Percentiles rank a stretch among this genome's conserved stretches.
Evolutionary conservation across 176 grass and related monocot genomes (phyloP).

Genomic region (Rhynchospora pubera): DNA sequence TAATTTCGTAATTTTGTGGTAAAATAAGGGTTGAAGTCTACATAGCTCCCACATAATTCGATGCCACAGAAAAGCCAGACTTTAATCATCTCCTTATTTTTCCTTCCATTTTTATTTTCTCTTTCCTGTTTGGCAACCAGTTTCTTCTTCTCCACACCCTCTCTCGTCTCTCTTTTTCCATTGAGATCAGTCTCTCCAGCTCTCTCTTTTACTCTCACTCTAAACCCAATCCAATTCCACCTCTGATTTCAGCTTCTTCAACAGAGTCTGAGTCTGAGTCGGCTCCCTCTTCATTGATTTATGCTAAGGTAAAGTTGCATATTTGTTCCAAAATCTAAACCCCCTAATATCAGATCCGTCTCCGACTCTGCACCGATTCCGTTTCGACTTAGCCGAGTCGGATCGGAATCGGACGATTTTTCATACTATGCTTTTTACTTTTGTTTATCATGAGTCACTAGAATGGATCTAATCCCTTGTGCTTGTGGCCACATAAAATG

Average conservation of each 20-base stretch:
- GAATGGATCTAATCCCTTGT: constrained; percentile 3
- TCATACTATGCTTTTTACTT: not conserved
- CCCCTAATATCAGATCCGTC: too few relatives aligned
- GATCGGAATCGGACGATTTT: too few relatives aligned
- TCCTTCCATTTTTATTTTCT: not conserved
- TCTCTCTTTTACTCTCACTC: constrained; percentile 27
- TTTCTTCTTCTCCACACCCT: constrained; percentile 20
- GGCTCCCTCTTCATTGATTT: too few relatives aligned
- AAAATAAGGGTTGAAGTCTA: not conserved
- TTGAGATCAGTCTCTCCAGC: not conserved
- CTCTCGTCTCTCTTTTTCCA: not conserved
- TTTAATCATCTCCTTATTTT: not conserved
- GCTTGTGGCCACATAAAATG: constrained; percentile 74
- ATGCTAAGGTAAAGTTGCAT: too few relatives aligned
- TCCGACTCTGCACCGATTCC: too few relatives aligned
- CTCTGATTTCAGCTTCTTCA: too few relatives aligned
- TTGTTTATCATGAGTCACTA: not conserved
- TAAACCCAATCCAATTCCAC: not conserved
- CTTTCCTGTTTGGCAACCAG: not conserved
- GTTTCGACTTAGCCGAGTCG: too few relatives aligned
- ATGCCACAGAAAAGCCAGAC: too few relatives aligned
- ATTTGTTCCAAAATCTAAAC: too few relatives aligned
- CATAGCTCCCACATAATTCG: not conserved
- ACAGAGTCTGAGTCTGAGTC: too few relatives aligned
- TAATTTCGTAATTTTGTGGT: constrained; percentile 1